Conservation (phyloP, 441 rosid genomes). For the Melastoma candidum region DNA sequence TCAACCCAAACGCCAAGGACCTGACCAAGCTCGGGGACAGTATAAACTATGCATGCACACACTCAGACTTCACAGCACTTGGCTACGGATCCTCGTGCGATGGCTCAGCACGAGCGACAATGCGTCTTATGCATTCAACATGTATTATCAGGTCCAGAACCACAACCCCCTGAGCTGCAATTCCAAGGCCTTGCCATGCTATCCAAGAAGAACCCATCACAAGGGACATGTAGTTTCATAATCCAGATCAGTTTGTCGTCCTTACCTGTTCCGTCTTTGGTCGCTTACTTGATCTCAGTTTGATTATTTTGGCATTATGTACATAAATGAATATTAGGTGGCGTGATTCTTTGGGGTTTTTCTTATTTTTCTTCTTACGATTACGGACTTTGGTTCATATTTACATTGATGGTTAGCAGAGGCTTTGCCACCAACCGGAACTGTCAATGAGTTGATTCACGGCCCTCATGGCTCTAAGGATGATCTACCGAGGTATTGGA, state of each 20-base stretch:
- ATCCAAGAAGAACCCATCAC: conserved; percentile 46
- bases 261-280: conserved; percentile 1
- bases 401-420: too few relatives aligned
- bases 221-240: conserved; percentile 50
- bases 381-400: too few relatives aligned
- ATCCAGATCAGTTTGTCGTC: conserved; percentile 43
- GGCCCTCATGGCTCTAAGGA: conserved; percentile 21
- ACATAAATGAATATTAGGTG: too few relatives aligned
- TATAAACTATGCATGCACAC: conserved; percentile 55
- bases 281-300: neutral
- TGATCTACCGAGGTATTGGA: conserved; percentile 46
- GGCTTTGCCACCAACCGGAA: too few relatives aligned
- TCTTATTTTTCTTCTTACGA: too few relatives aligned
- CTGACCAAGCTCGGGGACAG: conserved; percentile 52
- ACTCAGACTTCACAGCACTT: conserved; percentile 74
- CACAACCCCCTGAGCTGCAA: conserved; percentile 62
- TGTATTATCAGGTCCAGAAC: conserved; percentile 76
- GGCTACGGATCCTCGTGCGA: conserved; percentile 82
- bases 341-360: too few relatives aligned
- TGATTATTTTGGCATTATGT: too few relatives aligned
- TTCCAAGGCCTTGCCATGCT: conserved; percentile 61
- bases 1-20: conserved; percentile 55
- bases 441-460: too few relatives aligned
- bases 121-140: conserved; percentile 86
- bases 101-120: conserved; percentile 56